phyloP scores from a whole-genome alignment of 2,329 filamentous ascomycete genomes.

The Cladorrhinum sp. region DNA sequence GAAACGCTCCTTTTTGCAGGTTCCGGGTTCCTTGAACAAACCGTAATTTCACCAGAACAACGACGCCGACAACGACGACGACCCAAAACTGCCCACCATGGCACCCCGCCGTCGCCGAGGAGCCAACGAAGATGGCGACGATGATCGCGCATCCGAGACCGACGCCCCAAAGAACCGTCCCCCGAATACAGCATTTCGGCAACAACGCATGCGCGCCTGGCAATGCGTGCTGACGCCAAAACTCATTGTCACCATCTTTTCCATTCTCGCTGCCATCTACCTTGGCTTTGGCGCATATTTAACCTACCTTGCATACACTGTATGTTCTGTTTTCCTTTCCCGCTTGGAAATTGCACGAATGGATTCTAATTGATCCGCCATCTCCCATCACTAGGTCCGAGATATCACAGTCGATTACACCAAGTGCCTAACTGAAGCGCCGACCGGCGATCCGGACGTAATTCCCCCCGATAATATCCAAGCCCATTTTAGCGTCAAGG shows the following conservation, averaged over 20 bases:
- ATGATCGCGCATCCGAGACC: conserved; percentile 19
- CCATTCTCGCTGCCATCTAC: conserved; percentile 29
- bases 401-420: conserved; percentile 92
- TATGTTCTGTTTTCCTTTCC: conserved; percentile 10
- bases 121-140: conserved; percentile 23
- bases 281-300: conserved; percentile 29
- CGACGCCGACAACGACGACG: conserved; percentile 4
- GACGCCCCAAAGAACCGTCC: conserved; percentile 29
- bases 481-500: conserved; percentile 67
- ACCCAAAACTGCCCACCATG: conserved; percentile 21
- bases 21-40: conserved; percentile 11
- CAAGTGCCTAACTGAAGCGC: conserved; percentile 61
- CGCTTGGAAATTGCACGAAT: not conserved
- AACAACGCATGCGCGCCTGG: conserved; percentile 97
- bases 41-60: conserved; percentile 9
- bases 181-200: conserved; percentile 81
- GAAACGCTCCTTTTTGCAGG: conserved; percentile 20
- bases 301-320: conserved; percentile 26
- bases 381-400: conserved; percentile 62
- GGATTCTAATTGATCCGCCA: not conserved
- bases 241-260: conserved; percentile 31
- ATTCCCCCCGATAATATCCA: conserved; percentile 60
- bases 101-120: conserved; percentile 29
- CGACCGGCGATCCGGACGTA: conserved; percentile 38
- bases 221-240: conserved; percentile 66